Conservation (phyloP, 2,329 filamentous ascomycete genomes). For the Aspergillus tubingensis region DNA sequence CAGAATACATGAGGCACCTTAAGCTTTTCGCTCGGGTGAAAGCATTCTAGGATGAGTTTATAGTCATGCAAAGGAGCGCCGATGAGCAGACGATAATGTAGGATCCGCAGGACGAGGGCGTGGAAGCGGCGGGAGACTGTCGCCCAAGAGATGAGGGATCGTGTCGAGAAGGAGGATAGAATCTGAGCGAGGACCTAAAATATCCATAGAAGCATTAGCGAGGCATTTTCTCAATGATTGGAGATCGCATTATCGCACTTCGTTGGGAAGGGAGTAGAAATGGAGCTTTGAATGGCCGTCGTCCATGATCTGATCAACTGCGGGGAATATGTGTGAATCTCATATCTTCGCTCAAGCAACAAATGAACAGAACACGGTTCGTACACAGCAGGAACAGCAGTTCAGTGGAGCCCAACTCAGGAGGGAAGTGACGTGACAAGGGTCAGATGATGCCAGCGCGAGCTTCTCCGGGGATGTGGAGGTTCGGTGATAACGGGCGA, state of each 20-base stretch:
- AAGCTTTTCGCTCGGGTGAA: slow-evolving; percentile 69
- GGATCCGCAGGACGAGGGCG: slow-evolving; percentile 61
- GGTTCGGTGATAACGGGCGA: background rate
- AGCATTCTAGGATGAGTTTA: slow-evolving; percentile 75
- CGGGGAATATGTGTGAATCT: background rate
- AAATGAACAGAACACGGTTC: background rate
- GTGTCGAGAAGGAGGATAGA: slow-evolving; percentile 52
- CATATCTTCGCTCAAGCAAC: background rate
- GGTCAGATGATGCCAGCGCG: background rate
- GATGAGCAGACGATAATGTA: slow-evolving; percentile 64
- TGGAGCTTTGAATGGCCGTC: slow-evolving; percentile 12
- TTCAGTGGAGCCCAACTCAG: background rate
- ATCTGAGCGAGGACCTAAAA: slow-evolving; percentile 55
- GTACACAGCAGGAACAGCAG: background rate
- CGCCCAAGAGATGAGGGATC: slow-evolving; percentile 59
- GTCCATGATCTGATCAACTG: slow-evolving; percentile 17
- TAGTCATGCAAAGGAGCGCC: slow-evolving; percentile 62
- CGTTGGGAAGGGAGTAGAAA: slow-evolving; percentile 37
- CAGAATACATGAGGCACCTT: slow-evolving; percentile 71
- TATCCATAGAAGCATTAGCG: background rate
- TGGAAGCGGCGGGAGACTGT: slow-evolving; percentile 65
- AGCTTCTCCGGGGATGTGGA: background rate
- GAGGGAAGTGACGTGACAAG: background rate
- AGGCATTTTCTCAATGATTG: background rate
- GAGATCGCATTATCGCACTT: slow-evolving; percentile 26